Evolutionary conservation across 352 stramenopile genomes (phyloP).

Genomic region (Phytophthora chlamydospora): DNA sequence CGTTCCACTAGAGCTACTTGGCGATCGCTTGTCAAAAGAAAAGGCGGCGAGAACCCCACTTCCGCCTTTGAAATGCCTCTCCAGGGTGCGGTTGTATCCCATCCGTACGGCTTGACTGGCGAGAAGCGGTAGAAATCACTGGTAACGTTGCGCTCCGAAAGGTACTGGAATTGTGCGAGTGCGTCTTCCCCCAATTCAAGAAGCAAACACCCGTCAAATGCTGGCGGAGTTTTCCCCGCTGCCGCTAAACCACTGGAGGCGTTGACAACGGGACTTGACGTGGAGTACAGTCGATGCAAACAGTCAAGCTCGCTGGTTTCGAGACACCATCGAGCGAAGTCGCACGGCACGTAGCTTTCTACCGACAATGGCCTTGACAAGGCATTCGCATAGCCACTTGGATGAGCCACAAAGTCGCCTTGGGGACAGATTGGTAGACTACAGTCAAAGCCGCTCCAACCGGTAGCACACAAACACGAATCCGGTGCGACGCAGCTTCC

Average conservation of each 20-base stretch:
- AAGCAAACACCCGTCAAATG: slow-evolving; percentile 50
- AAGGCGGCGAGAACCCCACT: slow-evolving; percentile 67
- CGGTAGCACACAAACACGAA: slow-evolving; percentile 93
- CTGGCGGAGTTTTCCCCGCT: slow-evolving; percentile 12
- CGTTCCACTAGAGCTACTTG: slow-evolving; percentile 92
- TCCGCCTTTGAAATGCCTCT: slow-evolving; percentile 55
- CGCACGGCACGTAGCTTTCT: slow-evolving; percentile 90
- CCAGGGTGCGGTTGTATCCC: slow-evolving; percentile 78
- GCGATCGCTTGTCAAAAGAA: slow-evolving; percentile 65
- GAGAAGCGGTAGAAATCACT: slow-evolving; percentile 89
- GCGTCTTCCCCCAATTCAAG: slow-evolving; percentile 87
- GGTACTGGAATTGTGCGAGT: slow-evolving; percentile 90
- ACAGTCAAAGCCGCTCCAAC: slow-evolving; percentile 95
- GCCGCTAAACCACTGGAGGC: slow-evolving; percentile 43
- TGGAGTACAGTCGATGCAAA: slow-evolving; percentile 45
- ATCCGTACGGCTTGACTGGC: slow-evolving; percentile 81
- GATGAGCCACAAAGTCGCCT: slow-evolving; percentile 91
- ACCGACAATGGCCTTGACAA: slow-evolving; percentile 69
- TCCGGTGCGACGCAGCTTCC: slow-evolving; percentile 93
- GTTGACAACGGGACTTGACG: slow-evolving; percentile 44
- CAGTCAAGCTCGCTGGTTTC: slow-evolving; percentile 95
- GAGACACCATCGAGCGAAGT: slow-evolving; percentile 90
- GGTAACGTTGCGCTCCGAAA: slow-evolving; percentile 73
- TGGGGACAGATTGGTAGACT: slow-evolving; percentile 91
- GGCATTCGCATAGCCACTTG: slow-evolving; percentile 65